Percentiles rank a stretch among this genome's conserved stretches.
Evolutionary conservation across 2,329 filamentous ascomycete genomes (phyloP).

Genomic region (Paecilomyces niveus): DNA sequence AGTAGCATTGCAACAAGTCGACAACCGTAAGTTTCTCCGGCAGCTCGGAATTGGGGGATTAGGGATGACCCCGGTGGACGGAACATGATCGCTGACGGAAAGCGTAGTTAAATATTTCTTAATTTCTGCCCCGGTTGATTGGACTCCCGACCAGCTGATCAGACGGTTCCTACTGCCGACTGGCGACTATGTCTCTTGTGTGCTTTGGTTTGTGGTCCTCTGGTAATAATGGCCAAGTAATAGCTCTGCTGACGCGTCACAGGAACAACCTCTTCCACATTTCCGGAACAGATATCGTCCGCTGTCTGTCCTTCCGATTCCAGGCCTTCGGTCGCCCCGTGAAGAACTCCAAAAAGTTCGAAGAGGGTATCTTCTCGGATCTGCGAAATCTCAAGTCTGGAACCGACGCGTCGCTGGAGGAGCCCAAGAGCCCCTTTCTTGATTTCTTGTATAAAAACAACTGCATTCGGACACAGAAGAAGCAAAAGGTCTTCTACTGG

Average conservation of each 20-base stretch:
- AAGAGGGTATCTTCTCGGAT: conserved; percentile 98
- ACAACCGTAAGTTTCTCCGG: conserved; percentile 66
- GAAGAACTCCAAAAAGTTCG: conserved; percentile 99
- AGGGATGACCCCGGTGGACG: background rate
- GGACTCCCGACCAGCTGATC: conserved; percentile 94
- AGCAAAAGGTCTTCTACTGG: conserved; percentile 99
- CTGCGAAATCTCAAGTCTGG: conserved; percentile 96
- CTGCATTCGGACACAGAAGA: conserved; percentile 99
- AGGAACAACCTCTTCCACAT: conserved; percentile 99
- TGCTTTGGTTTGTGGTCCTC: conserved; percentile 63
- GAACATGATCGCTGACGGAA: conserved; percentile 7
- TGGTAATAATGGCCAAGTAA: conserved; percentile 1
- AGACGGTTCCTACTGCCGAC: conserved; percentile 91
- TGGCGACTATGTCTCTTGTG: conserved; percentile 97
- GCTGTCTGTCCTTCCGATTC: conserved; percentile 96
- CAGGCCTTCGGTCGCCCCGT: conserved; percentile 97
- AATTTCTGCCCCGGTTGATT: conserved; percentile 96
- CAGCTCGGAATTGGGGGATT: background rate
- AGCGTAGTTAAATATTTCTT: conserved; percentile 93
- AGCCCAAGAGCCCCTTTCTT: conserved; percentile 96
- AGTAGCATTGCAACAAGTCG: conserved; percentile 94
- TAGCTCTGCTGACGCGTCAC: conserved; percentile 10
- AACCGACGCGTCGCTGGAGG: conserved; percentile 94
- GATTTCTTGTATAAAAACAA: conserved; percentile 99
- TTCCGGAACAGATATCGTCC: conserved; percentile 95